Conservation (phyloP, 2,329 filamentous ascomycete genomes). For the Trichoderma sp. region DNA sequence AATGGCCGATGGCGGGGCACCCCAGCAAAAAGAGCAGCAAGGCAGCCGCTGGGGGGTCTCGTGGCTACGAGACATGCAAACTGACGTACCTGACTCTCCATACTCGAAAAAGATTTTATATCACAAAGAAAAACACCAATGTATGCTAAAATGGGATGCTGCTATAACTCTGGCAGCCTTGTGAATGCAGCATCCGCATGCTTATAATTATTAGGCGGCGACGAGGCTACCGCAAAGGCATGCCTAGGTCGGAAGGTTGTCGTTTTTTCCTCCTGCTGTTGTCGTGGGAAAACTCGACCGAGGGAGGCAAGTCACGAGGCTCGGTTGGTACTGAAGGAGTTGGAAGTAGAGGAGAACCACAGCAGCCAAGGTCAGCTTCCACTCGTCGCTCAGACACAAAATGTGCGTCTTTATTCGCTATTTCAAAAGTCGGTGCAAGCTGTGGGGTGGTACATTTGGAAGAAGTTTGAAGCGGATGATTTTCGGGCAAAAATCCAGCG, state of each 20-base stretch:
- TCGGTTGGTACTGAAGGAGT: not conserved
- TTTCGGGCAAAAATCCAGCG: conserved; percentile 29
- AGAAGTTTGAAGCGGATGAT: conserved; percentile 28
- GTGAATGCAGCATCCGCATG: conserved; percentile 43
- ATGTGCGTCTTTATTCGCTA: conserved; percentile 40
- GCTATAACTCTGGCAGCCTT: conserved; percentile 46
- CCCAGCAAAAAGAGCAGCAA: not conserved
- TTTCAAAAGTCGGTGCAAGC: conserved; percentile 43
- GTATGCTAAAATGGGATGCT: conserved; percentile 33
- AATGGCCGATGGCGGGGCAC: conserved; percentile 20
- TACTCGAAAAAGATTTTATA: conserved; percentile 31
- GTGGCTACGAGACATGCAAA: not conserved
- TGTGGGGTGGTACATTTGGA: conserved; percentile 33
- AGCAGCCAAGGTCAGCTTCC: conserved; percentile 3
- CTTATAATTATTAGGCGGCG: conserved; percentile 34
- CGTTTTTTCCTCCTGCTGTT: not conserved
- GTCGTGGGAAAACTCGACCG: conserved; percentile 21
- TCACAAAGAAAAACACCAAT: conserved; percentile 19
- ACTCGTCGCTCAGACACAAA: conserved; percentile 15
- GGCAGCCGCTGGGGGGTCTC: not conserved
- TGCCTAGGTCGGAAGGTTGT: conserved; percentile 33
- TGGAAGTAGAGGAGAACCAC: not conserved
- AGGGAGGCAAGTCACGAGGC: conserved; percentile 6
- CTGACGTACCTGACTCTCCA: conserved; percentile 49
- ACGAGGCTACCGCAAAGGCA: conserved; percentile 43